A percentile compares a stretch with the other conserved stretches of the same genome.
These are phyloP conservation scores for Russula sp. DNA, from an alignment of 768 basidiomycete species.

Conservation along the genomic window DNA sequence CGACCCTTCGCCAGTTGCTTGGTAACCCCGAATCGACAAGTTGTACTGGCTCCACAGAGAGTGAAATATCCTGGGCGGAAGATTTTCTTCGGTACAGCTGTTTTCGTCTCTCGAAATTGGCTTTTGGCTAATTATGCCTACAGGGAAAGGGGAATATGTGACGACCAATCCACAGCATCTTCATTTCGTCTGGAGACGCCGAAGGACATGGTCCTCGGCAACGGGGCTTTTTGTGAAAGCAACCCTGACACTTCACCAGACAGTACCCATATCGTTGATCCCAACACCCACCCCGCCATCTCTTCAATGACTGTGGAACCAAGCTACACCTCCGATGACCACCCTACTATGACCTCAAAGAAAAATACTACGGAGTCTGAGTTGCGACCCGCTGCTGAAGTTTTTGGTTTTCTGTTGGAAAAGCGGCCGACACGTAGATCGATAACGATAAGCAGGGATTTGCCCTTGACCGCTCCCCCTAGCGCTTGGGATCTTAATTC, in stretches of 20 bases:
- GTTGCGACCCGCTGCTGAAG: slow-evolving; percentile 58
- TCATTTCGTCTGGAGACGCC: slow-evolving; percentile 48
- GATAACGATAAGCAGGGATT: slow-evolving; percentile 29
- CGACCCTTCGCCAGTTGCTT: slow-evolving; percentile 66
- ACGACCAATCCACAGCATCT: slow-evolving; percentile 36
- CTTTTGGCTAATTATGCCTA: not conserved
- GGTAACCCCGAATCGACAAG: slow-evolving; percentile 38
- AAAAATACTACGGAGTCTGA: slow-evolving; percentile 35
- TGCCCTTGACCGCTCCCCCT: slow-evolving; percentile 33
- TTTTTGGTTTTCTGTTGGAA: slow-evolving; percentile 64
- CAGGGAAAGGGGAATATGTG: slow-evolving; percentile 40
- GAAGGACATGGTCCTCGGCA: slow-evolving; percentile 34
- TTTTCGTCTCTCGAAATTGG: not conserved
- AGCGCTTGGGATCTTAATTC: slow-evolving; percentile 26
- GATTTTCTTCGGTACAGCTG: slow-evolving; percentile 49
- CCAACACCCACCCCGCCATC: slow-evolving; percentile 42
- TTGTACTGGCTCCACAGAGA: slow-evolving; percentile 41
- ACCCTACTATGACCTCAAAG: slow-evolving; percentile 19
- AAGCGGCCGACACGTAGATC: slow-evolving; percentile 33
- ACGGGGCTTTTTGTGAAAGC: slow-evolving; percentile 23
- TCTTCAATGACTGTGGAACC: slow-evolving; percentile 74
- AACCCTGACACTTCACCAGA: slow-evolving; percentile 37
- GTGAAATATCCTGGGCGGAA: slow-evolving; percentile 84
- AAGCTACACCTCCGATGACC: slow-evolving; percentile 40
- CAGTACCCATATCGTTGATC: slow-evolving; percentile 28